Conservation (phyloP, 1,284 basidiomycete genomes). For the Trichosporon sp. region DNA sequence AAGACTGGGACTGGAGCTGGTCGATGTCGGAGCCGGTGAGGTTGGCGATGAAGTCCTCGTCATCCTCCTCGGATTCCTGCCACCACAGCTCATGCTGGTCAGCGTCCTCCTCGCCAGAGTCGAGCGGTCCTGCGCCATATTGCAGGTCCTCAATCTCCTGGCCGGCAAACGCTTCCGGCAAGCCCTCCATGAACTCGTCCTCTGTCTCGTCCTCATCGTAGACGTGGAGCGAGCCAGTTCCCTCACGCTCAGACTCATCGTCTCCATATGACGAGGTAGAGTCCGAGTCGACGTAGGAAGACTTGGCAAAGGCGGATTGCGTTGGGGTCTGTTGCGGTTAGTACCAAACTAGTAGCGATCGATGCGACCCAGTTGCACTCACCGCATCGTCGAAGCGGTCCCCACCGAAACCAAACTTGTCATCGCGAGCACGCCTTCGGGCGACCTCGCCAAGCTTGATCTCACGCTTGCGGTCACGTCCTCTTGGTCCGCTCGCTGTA, state of each 20-base stretch:
- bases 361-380: conserved; percentile 2
- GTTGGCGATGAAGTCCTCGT: conserved; percentile 37
- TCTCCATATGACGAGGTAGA: conserved; percentile 40
- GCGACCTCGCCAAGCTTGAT: conserved; percentile 37
- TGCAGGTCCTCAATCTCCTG: conserved; percentile 45
- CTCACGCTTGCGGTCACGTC: conserved; percentile 35
- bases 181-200: conserved; percentile 29
- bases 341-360: background rate
- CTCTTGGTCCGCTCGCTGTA: conserved; percentile 24
- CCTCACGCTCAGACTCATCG: conserved; percentile 38
- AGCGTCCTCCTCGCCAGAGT: conserved; percentile 27
- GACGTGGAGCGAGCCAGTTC: conserved; percentile 6
- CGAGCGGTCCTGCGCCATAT: conserved; percentile 36
- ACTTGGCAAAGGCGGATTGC: conserved; percentile 15
- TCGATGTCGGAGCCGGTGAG: conserved; percentile 43
- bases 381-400: conserved; percentile 19
- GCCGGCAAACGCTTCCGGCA: conserved; percentile 39
- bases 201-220: conserved; percentile 24
- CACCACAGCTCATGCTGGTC: conserved; percentile 23
- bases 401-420: conserved; percentile 35
- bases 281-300: conserved; percentile 24
- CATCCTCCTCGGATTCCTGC: conserved; percentile 34
- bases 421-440: conserved; percentile 37
- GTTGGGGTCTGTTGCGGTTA: conserved; percentile 11
- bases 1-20: conserved; percentile 37